A percentile compares a stretch with the other conserved stretches of the same genome.
These are phyloP conservation scores for Candida wancherniae DNA, from an alignment of 805 yeast genomes.

Conservation along the genomic window DNA sequence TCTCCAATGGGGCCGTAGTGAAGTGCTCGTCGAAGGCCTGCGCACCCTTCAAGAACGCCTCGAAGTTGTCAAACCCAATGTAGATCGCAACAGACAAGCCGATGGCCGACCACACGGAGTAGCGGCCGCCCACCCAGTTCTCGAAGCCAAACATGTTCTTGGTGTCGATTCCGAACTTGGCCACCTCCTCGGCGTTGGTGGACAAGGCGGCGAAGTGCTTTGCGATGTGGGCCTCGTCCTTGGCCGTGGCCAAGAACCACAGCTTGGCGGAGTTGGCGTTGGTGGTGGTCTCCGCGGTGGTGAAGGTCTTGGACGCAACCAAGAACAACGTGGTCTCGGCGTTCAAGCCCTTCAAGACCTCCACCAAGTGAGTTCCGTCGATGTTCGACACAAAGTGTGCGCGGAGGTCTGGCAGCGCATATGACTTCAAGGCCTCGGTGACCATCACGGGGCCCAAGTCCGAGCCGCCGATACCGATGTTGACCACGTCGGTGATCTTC, in stretches of 20 bases:
- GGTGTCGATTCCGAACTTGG: conserved; percentile 94
- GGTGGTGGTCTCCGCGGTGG: conserved; percentile 97
- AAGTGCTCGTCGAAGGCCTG: conserved; percentile 96
- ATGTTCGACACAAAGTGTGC: conserved; percentile 97
- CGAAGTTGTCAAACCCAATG: conserved; percentile 94
- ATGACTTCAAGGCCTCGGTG: conserved; percentile 93
- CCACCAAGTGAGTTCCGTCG: conserved; percentile 97
- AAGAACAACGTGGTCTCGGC: conserved; percentile 91
- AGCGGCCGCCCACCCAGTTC: conserved; percentile 99
- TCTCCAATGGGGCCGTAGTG: conserved; percentile 72
- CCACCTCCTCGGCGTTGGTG: conserved; percentile 87
- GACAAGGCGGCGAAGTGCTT: conserved; percentile 97
- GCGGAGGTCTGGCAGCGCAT: conserved; percentile 64
- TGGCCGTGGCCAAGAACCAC: conserved; percentile 82
- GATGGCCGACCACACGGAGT: conserved; percentile 99
- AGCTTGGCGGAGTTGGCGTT: conserved; percentile 92
- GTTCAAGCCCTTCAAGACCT: conserved; percentile 69
- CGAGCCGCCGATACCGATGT: conserved; percentile 98
- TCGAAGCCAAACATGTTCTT: conserved; percentile 98
- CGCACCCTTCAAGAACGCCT: conserved; percentile 90
- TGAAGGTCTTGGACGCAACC: conserved; percentile 96
- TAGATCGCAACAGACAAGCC: conserved; percentile 93
- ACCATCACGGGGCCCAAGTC: conserved; percentile 99
- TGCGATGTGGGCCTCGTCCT: conserved; percentile 70
- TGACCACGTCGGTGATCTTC: conserved; percentile 87